Evolutionary conservation across 176 grass and related monocot species (phyloP).

Genomic region (Avena sativa): DNA sequence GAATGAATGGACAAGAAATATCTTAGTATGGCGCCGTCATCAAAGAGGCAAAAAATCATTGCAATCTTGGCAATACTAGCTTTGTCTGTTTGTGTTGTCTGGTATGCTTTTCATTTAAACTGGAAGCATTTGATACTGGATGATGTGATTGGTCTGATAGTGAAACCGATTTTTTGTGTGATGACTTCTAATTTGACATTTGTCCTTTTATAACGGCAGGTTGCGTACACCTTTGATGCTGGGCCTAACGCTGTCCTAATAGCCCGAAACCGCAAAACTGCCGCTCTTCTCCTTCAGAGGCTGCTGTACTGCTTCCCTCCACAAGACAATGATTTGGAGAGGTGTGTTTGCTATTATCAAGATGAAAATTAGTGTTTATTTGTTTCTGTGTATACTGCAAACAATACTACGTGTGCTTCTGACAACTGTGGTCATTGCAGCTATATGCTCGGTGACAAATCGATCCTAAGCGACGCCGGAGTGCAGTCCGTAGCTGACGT

Average conservation of each 20-base stretch:
- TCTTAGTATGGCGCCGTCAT: neutral
- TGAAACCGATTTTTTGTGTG: neutral
- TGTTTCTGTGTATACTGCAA: neutral
- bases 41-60: neutral
- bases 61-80: neutral
- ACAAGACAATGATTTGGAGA: slow-evolving; percentile 68
- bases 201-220: slow-evolving; percentile 46
- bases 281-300: slow-evolving; percentile 70
- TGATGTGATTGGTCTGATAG: neutral
- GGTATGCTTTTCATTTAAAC: slow-evolving; percentile 6
- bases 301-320: slow-evolving; percentile 84
- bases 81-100: neutral
- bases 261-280: slow-evolving; percentile 71
- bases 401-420: slow-evolving; percentile 17
- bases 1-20: neutral
- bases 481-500: slow-evolving; percentile 72
- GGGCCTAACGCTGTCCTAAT: slow-evolving; percentile 91
- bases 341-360: slow-evolving; percentile 41
- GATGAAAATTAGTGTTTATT: neutral
- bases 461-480: slow-evolving; percentile 69
- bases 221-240: slow-evolving; percentile 94
- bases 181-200: slow-evolving; percentile 8
- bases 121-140: neutral
- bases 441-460: slow-evolving; percentile 91
- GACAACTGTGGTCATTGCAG: slow-evolving; percentile 48